Conservation (phyloP, 2,329 filamentous ascomycete genomes). For the Hypocreales sp. region DNA sequence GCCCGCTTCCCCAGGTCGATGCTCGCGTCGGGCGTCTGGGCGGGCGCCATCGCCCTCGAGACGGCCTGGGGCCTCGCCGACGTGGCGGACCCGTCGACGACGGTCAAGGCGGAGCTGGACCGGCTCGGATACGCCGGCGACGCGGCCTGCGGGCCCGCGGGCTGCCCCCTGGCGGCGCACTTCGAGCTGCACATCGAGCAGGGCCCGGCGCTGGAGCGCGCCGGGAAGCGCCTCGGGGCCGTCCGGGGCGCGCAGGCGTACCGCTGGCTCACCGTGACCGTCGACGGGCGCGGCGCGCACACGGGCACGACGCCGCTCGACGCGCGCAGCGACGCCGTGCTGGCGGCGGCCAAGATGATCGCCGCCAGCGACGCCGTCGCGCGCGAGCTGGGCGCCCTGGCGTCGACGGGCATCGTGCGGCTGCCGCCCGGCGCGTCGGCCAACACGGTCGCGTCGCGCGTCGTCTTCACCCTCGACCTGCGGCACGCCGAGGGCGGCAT, state of each 20-base stretch:
- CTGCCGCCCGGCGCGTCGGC: slow-evolving; percentile 46
- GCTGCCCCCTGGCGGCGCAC: slow-evolving; percentile 53
- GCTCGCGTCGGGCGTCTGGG: slow-evolving; percentile 67
- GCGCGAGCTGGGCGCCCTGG: slow-evolving; percentile 9
- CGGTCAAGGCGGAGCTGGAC: slow-evolving; percentile 35
- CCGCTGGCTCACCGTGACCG: slow-evolving; percentile 14
- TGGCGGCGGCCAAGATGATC: slow-evolving; percentile 19
- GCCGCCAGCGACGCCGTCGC: slow-evolving; percentile 12
- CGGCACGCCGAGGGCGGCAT: slow-evolving; percentile 38
- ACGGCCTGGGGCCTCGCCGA: slow-evolving; percentile 49
- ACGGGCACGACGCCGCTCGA: slow-evolving; percentile 16
- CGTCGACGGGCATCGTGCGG: slow-evolving; percentile 16
- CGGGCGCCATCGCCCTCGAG: slow-evolving; percentile 47
- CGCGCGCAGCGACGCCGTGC: slow-evolving; percentile 16
- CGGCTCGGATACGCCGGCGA: slow-evolving; percentile 41
- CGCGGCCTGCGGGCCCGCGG: slow-evolving; percentile 4
- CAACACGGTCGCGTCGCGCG: slow-evolving; percentile 54
- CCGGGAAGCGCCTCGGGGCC: slow-evolving; percentile 12
- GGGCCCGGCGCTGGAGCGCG: slow-evolving; percentile 39
- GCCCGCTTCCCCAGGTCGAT: slow-evolving; percentile 66
- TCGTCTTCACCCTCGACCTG: slow-evolving; percentile 52
- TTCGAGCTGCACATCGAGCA: slow-evolving; percentile 83
- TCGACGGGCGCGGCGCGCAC: slow-evolving; percentile 14
- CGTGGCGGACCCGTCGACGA: slow-evolving; percentile 16
- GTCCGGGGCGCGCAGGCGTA: slow-evolving; percentile 17